Evolutionary conservation across 805 yeast genomes (phyloP).

Genomic region (Metschnikowia bowlesiae): DNA sequence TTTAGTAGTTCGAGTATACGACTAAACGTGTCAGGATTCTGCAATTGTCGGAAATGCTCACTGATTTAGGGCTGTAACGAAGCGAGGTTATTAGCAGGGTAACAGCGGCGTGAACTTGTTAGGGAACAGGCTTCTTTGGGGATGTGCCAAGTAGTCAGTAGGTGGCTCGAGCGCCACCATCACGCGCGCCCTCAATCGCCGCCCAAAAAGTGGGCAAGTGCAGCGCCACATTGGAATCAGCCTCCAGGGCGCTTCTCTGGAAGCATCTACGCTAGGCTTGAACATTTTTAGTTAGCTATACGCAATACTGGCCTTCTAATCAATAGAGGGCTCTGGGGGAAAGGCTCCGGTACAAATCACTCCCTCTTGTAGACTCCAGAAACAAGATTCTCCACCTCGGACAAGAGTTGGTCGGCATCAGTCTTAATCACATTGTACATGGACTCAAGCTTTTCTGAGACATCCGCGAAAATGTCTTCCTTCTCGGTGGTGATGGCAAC

Average conservation of each 20-base stretch:
- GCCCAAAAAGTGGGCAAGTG: not conserved
- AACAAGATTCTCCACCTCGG: constrained; percentile 25
- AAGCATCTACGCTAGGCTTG: not conserved
- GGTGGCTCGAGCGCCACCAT: not conserved
- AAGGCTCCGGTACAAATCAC: not conserved
- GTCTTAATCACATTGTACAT: constrained; percentile 18
- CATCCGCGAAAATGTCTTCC: constrained; percentile 9
- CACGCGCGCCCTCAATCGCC: constrained; percentile 2
- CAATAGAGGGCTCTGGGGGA: not conserved
- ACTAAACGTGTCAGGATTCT: not conserved
- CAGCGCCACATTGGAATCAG: not conserved
- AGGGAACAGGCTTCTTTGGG: not conserved
- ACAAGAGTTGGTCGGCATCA: constrained; percentile 17
- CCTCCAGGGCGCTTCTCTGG: not conserved
- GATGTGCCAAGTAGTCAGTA: not conserved
- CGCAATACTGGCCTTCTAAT: not conserved
- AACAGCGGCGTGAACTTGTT: not conserved
- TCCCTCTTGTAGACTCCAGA: constrained; percentile 23
- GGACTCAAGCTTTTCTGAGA: constrained; percentile 19
- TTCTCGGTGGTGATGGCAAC: constrained; percentile 17
- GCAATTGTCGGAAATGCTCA: constrained; percentile 1
- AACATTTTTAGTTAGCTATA: not conserved
- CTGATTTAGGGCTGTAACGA: not conserved
- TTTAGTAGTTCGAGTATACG: not conserved
- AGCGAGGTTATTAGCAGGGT: not conserved